Evolutionary conservation across 2,329 filamentous ascomycete genomes (phyloP).

Genomic region (Neoarthrinium moseri): DNA sequence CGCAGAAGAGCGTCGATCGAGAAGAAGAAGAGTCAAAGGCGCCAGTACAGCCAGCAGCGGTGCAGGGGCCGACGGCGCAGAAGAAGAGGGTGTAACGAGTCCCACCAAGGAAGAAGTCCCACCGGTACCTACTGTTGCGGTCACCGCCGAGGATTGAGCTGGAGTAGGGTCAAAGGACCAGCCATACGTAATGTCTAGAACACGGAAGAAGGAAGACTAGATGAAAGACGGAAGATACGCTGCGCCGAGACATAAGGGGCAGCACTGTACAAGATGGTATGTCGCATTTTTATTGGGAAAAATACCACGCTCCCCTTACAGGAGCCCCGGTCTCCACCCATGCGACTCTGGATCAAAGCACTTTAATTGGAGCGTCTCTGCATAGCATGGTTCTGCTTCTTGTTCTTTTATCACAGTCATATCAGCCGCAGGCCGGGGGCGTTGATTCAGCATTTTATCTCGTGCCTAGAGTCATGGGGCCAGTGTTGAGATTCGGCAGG

Average conservation of each 20-base stretch:
- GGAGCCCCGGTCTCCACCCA: background rate
- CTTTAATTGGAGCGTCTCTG: no score
- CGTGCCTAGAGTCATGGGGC: background rate
- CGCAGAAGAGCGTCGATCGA: conserved; percentile 30
- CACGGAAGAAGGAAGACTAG: background rate
- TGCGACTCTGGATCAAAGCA: no score
- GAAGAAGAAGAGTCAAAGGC: conserved; percentile 30
- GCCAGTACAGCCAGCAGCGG: conserved; percentile 20
- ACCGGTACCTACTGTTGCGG: conserved; percentile 9
- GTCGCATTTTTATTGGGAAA: background rate
- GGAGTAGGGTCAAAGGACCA: conserved; percentile 15
- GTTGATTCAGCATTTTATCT: background rate
- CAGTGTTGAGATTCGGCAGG: no score
- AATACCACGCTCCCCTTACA: background rate
- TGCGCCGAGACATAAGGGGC: background rate
- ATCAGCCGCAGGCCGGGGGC: background rate
- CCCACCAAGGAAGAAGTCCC: conserved; percentile 20
- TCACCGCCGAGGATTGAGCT: conserved; percentile 13
- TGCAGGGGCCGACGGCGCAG: conserved; percentile 9
- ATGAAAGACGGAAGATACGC: conserved; percentile 1
- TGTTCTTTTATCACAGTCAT: background rate
- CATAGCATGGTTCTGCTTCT: no score
- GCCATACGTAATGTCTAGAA: conserved; percentile 22
- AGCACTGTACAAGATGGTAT: background rate
- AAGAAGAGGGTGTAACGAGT: conserved; percentile 17